Conservation (phyloP, 805 yeast species). For the Candida incommunis region DNA sequence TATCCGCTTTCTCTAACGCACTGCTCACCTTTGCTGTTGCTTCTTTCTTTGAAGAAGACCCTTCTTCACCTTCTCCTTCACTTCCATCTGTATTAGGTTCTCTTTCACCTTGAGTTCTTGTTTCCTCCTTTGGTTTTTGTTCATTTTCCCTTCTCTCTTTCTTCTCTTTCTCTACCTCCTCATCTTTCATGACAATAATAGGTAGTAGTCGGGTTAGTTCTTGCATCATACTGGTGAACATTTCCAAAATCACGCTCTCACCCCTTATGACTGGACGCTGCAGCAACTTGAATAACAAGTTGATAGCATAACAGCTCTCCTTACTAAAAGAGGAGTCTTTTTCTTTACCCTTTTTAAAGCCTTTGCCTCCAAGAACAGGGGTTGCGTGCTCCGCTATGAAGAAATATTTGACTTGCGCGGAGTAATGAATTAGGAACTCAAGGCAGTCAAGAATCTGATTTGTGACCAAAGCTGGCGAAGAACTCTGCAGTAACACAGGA, state of each 20-base stretch:
- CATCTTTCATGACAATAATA: conserved; percentile 33
- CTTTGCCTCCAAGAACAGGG: conserved; percentile 23
- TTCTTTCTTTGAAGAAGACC: not conserved
- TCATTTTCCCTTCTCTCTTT: conserved; percentile 4
- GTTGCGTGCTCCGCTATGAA: conserved; percentile 67
- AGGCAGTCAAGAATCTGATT: conserved; percentile 66
- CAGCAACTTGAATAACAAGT: conserved; percentile 46
- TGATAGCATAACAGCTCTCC: conserved; percentile 47
- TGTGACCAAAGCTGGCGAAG: conserved; percentile 58
- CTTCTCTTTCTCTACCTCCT: conserved; percentile 8
- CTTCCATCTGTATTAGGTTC: conserved; percentile 1
- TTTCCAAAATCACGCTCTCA: conserved; percentile 64
- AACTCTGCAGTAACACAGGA: conserved; percentile 22
- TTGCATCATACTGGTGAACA: conserved; percentile 60
- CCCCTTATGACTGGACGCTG: conserved; percentile 52
- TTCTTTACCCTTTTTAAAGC: conserved; percentile 18
- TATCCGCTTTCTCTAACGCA: no score
- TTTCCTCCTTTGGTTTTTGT: conserved; percentile 2
- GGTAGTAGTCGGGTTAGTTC: conserved; percentile 62
- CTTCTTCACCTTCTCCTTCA: conserved; percentile 3
- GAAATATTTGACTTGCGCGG: conserved; percentile 53
- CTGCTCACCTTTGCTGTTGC: conserved; percentile 4
- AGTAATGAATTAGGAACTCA: conserved; percentile 54
- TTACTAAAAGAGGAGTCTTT: conserved; percentile 10
- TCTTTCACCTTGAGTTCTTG: no score